phyloP scores from a whole-genome alignment of 495 filamentous ascomycete species.

The Tuber borchii region DNA sequence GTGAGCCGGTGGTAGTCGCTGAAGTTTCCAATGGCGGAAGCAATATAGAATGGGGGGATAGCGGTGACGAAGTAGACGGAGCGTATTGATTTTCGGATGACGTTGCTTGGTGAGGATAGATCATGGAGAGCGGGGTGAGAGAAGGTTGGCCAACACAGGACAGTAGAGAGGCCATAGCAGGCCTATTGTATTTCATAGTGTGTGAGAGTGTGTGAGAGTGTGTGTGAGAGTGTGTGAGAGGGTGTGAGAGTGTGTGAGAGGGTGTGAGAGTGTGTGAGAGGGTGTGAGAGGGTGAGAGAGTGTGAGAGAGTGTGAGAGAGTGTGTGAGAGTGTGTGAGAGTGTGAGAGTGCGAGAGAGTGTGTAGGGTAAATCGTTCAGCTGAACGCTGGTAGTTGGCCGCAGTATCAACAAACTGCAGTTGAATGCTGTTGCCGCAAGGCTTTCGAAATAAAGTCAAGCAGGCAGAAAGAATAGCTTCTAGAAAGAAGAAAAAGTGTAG shows the following conservation, averaged over 20 bases:
- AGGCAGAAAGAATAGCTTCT: not conserved
- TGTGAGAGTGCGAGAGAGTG: no score
- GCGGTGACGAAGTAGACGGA: slow-evolving; percentile 27
- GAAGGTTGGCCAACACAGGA: slow-evolving; percentile 6
- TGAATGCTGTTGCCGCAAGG: no score
- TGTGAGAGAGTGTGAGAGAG: no score
- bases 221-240: no score
- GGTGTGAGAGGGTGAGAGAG: no score
- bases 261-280: no score
- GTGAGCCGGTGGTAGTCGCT: slow-evolving; percentile 16
- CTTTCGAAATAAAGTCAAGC: not conserved
- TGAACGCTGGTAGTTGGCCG: not conserved
- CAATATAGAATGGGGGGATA: slow-evolving; percentile 25
- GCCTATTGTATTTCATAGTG: not conserved
- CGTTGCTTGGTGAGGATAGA: slow-evolving; percentile 12
- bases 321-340: no score
- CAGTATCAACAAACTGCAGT: not conserved
- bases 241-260: no score
- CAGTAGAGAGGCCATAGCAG: slow-evolving; percentile 17
- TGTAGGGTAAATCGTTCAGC: not conserved
- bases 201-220: no score
- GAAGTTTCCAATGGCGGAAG: slow-evolving; percentile 8
- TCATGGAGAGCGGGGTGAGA: slow-evolving; percentile 8
- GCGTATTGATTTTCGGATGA: slow-evolving; percentile 17
- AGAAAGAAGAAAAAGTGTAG: not conserved